phyloP scores from a whole-genome alignment of 805 yeast species.

The Huiozyma naganishii region DNA sequence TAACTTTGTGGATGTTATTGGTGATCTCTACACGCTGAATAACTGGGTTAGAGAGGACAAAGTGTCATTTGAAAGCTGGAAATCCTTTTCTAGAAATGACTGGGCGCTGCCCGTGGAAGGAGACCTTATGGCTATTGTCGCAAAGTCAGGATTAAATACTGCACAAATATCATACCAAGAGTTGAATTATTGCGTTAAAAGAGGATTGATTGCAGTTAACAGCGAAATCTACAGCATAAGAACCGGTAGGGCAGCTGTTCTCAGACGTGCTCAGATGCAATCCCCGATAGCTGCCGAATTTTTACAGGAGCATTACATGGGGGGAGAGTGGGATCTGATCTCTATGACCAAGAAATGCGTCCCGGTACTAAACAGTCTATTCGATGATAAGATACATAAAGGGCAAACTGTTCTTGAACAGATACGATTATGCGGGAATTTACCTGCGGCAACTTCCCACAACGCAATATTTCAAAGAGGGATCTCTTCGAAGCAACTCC shows the following conservation, averaged over 20 bases:
- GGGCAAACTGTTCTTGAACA: neutral
- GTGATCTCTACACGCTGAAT: slow-evolving; percentile 43
- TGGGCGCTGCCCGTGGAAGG: slow-evolving; percentile 35
- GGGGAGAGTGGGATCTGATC: slow-evolving; percentile 19
- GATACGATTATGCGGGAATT: slow-evolving; percentile 13
- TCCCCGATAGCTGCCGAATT: slow-evolving; percentile 16
- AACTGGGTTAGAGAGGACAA: slow-evolving; percentile 22
- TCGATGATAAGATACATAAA: slow-evolving; percentile 4
- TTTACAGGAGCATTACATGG: slow-evolving; percentile 18
- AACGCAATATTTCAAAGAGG: neutral
- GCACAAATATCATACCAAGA: slow-evolving; percentile 26
- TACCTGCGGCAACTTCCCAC: slow-evolving; percentile 6
- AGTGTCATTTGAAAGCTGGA: slow-evolving; percentile 5
- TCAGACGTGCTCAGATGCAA: slow-evolving; percentile 9
- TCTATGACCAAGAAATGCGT: slow-evolving; percentile 14
- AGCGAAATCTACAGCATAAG: slow-evolving; percentile 31
- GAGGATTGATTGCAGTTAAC: slow-evolving; percentile 43
- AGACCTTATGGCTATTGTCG: slow-evolving; percentile 35
- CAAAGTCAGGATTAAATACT: slow-evolving; percentile 27
- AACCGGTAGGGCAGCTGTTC: slow-evolving; percentile 6
- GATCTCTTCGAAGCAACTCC: neutral
- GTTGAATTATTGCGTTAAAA: slow-evolving; percentile 38
- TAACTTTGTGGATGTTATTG: slow-evolving; percentile 47
- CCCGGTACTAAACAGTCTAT: neutral
- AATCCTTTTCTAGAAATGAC: slow-evolving; percentile 18